Conservation (phyloP, 2,329 filamentous ascomycete species). For the Pseudopithomyces chartarum region DNA sequence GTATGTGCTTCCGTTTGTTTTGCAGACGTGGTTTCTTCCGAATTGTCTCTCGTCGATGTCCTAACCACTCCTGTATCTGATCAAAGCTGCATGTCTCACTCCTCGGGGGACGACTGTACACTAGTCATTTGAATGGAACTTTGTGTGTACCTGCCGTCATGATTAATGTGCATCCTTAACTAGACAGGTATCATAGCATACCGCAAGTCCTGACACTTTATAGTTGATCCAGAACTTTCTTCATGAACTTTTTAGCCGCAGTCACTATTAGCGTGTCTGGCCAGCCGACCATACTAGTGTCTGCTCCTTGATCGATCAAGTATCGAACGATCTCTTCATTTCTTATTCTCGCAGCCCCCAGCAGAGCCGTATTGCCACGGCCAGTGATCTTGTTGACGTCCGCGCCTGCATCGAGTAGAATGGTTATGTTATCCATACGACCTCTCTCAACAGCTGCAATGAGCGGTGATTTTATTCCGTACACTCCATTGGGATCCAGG, state of each 20-base stretch:
- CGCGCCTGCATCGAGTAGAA: constrained; percentile 1
- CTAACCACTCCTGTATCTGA: no score
- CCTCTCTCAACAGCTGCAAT: neutral
- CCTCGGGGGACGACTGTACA: no score
- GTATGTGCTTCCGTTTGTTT: no score
- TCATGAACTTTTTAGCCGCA: neutral
- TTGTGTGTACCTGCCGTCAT: no score
- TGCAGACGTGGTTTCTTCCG: no score
- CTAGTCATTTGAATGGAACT: no score
- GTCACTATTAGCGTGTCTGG: neutral
- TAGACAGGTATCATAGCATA: no score
- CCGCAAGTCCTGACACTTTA: no score
- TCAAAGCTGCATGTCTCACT: no score
- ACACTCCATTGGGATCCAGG: neutral
- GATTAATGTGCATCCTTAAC: no score
- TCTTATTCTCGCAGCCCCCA: neutral
- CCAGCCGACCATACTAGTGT: neutral
- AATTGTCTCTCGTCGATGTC: no score
- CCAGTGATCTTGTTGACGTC: neutral
- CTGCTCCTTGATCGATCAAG: neutral
- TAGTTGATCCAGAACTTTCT: neutral
- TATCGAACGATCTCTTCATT: neutral
- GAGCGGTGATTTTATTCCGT: neutral
- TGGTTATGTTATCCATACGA: neutral
- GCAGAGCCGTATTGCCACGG: neutral